Percentiles rank a stretch among this genome's conserved stretches.
These are phyloP conservation scores for Medicago ruthenica DNA, from an alignment of 306 rosid species.

Conservation along the genomic window DNA sequence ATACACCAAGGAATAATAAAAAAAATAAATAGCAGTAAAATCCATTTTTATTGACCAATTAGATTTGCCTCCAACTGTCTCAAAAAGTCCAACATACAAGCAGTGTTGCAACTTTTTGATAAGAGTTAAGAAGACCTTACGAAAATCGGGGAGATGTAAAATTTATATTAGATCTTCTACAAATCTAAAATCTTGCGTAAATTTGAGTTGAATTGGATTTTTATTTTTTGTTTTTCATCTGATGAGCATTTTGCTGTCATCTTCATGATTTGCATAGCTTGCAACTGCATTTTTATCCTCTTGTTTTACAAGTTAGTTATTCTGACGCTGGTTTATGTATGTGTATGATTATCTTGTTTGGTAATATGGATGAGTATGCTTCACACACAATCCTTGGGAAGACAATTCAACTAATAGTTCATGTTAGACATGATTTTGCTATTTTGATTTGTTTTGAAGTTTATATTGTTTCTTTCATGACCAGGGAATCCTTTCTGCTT, in stretches of 20 bases:
- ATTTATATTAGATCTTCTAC: not conserved
- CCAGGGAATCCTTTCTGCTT: constrained; percentile 94
- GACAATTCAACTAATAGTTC: not conserved
- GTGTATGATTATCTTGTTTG: constrained; percentile 21
- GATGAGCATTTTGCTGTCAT: not conserved
- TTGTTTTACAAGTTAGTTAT: constrained; percentile 19
- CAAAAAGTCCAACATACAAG: not conserved
- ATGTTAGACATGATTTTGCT: constrained; percentile 9
- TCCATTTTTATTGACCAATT: constrained; percentile 12
- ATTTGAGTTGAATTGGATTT: not conserved
- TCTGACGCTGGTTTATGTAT: constrained; percentile 14
- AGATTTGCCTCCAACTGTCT: constrained; percentile 9
- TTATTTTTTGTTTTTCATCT: not conserved
- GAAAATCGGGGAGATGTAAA: not conserved
- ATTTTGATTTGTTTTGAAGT: not conserved
- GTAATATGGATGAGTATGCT: constrained; percentile 16
- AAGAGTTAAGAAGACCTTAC: not conserved
- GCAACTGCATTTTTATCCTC: constrained; percentile 28
- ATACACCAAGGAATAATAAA: not conserved
- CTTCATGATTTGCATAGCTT: constrained; percentile 32
- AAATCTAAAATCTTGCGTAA: not conserved
- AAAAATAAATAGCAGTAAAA: not conserved
- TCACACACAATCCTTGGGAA: constrained; percentile 7
- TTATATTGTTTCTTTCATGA: constrained; percentile 36
- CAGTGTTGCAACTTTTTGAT: not conserved